Evolutionary conservation across 805 yeast genomes (phyloP), one percentile per base, ranked within the genome.

Genomic region (Jamesozyma gamospora): DNA sequence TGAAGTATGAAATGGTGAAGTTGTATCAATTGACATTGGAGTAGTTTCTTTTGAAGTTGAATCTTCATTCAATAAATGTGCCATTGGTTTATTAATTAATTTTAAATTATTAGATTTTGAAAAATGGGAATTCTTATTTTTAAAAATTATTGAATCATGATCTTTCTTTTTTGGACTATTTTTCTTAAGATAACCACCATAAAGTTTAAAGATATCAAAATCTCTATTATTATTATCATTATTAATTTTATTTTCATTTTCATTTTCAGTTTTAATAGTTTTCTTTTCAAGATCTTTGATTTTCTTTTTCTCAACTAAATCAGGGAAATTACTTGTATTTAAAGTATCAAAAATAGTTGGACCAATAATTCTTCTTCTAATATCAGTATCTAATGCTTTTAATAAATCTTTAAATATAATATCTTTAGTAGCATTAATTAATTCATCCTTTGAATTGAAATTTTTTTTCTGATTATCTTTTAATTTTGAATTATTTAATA

Each of bases 301-400:
- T 37, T 60, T 48, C 26, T 62, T 56, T 47, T 69, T 56, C n/a
- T 62, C 57, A 37, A 65, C 42, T 18, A 63, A 53, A 3, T 69
- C 71, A 1, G 84, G 81, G 51, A 72, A 80, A 29, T 70, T 70
- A 4, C 71, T 73, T 30, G 77, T 78, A 41, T 74, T 71, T 47
- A 86, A 65, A 15, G 71, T 60, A 25, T 78, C 78, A 39, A 82
- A 65, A 14, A 86, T 72, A 1, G 70, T 67, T 0, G 92, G 85
- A 0, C 82, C 87, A 18, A 84, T 71, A 3, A 82, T 62, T 43
- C 85, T 72, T 51, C 78, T 90, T 47, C 82, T 68, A 18, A 86
- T 72, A 60, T 86, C 94, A 44, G 80, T 79, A 16, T 76, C 63
- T 34, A 86, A 56, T 35, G 78, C 76, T 10, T 66, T 63, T 43